Percentiles rank a stretch among this genome's conserved stretches.
Evolutionary conservation across 495 filamentous ascomycete species (phyloP).

Genomic region (Tetracladium marchalianum): DNA sequence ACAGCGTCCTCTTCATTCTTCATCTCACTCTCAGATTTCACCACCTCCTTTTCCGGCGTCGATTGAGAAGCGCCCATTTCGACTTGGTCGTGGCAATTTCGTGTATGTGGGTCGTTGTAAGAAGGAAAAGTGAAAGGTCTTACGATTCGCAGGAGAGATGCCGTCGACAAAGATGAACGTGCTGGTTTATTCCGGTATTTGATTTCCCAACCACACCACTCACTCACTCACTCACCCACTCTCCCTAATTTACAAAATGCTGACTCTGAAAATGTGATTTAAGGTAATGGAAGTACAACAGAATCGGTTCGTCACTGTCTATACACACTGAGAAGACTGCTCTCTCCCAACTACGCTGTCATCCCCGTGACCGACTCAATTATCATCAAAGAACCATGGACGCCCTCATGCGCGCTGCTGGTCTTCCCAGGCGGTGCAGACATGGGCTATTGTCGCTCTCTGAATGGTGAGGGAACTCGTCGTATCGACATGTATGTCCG

Average conservation of each 20-base stretch:
- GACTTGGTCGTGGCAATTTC: neutral
- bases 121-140: neutral
- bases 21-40: conserved; percentile 35
- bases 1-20: conserved; percentile 26
- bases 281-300: conserved; percentile 75
- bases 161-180: conserved; percentile 58
- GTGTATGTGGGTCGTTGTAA: neutral
- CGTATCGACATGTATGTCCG: conserved; percentile 76
- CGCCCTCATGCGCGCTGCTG: conserved; percentile 72
- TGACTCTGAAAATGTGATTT: neutral
- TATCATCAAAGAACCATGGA: conserved; percentile 89
- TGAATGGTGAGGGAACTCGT: conserved; percentile 84
- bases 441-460: conserved; percentile 75
- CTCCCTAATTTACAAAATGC: neutral
- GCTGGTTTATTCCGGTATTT: conserved; percentile 71
- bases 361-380: conserved; percentile 69
- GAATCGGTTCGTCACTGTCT: conserved; percentile 86
- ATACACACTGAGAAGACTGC: conserved; percentile 75
- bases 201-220: too few species aligned
- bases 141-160: conserved; percentile 4
- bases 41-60: conserved; percentile 28
- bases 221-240: neutral
- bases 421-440: conserved; percentile 96
- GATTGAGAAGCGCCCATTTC: neutral
- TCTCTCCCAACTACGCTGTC: conserved; percentile 92